phyloP scores from a whole-genome alignment of 306 rosid species.

The Quercus cerris region DNA sequence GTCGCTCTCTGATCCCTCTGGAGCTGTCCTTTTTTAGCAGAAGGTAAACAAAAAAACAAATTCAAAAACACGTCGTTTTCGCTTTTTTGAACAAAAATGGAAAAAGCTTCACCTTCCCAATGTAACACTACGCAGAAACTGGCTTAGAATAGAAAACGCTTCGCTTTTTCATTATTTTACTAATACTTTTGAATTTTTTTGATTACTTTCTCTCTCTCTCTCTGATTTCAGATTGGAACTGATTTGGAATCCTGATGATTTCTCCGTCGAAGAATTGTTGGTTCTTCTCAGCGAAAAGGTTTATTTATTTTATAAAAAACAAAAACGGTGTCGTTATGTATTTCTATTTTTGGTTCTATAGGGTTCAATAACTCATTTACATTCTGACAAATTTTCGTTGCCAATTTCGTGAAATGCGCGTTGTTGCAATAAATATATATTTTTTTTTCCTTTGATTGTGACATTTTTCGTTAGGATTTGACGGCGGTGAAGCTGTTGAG shows the following conservation, averaged over 20 bases:
- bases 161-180: slow-evolving; percentile 1
- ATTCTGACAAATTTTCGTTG: no score
- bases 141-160: not conserved
- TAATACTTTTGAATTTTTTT: not conserved
- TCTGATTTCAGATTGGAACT: slow-evolving; percentile 33
- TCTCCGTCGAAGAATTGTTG: slow-evolving; percentile 37
- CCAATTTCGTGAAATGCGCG: not conserved
- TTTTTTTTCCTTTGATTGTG: not conserved
- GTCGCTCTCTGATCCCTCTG: slow-evolving; percentile 32
- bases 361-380: no score
- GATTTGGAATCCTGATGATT: slow-evolving; percentile 33
- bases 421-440: not conserved
- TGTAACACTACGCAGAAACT: not conserved
- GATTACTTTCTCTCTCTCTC: not conserved
- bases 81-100: slow-evolving; percentile 7
- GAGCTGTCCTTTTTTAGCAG: slow-evolving; percentile 35
- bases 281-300: slow-evolving; percentile 35
- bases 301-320: not conserved
- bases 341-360: no score
- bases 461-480: slow-evolving; percentile 25
- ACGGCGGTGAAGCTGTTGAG: slow-evolving; percentile 27
- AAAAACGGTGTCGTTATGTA: no score
- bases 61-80: slow-evolving; percentile 26
- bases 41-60: slow-evolving; percentile 18
- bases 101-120: slow-evolving; percentile 19